Percentiles rank a stretch among this genome's conserved stretches.
These are phyloP conservation scores for Chlorella sp. DNA, from an alignment of 139 green algal genomes.

Conservation along the genomic window DNA sequence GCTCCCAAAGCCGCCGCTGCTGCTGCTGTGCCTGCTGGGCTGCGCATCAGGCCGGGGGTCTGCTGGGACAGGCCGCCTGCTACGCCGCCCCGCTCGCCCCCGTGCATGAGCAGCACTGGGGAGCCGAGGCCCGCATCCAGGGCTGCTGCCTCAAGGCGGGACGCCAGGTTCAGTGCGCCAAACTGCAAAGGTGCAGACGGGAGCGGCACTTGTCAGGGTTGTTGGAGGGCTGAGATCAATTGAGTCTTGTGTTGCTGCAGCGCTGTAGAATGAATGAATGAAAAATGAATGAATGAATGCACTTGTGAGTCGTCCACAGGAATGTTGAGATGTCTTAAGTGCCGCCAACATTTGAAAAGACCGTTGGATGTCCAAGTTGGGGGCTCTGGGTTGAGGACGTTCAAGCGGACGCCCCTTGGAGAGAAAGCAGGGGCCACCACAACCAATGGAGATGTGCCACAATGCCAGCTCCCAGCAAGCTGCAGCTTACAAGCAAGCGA, in stretches of 20 bases:
- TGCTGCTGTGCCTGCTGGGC: neutral
- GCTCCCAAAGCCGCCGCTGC: neutral
- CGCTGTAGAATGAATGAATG: too few relatives aligned
- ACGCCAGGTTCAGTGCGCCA: constrained; percentile 33
- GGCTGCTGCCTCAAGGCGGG: constrained; percentile 15
- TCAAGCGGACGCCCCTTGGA: neutral
- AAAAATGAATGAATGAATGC: too few relatives aligned
- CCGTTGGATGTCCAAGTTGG: neutral
- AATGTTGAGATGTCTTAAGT: too few relatives aligned
- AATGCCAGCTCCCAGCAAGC: neutral
- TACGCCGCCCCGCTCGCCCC: neutral
- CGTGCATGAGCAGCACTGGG: neutral
- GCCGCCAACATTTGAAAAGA: neutral
- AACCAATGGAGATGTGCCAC: neutral
- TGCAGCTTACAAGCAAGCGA: neutral
- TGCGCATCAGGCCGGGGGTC: constrained; percentile 13
- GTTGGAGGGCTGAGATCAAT: too few relatives aligned
- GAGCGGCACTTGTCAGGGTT: too few relatives aligned
- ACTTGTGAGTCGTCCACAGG: too few relatives aligned
- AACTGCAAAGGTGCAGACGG: neutral
- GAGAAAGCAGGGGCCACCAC: neutral
- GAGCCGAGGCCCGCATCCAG: constrained; percentile 12
- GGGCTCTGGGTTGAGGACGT: too few relatives aligned
- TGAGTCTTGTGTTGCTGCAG: too few relatives aligned
- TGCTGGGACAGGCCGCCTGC: neutral